Evolutionary conservation across 768 basidiomycete species (phyloP), one percentile per base, ranked within the genome.

Genomic region (Termitomyces sp.): DNA sequence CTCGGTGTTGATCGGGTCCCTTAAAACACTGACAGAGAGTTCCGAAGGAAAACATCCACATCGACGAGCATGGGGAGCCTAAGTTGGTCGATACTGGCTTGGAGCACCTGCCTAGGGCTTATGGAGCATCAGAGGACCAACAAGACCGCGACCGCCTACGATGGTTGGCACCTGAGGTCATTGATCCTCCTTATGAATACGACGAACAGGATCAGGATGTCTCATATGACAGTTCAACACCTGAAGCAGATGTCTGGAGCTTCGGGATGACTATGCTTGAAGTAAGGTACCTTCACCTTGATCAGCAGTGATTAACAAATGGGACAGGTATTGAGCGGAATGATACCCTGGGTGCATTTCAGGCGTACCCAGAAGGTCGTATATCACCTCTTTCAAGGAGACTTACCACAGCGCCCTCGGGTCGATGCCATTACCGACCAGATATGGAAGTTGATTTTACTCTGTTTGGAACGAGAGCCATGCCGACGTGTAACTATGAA

Each of bases 261-360:
- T 68, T 70, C 51, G 67, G 61, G 6, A 67, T 68, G 63, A 65
- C 66, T 3, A 60, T 66, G 33, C 58, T 70, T 11, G 67, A 70
- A 55, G 68, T 70, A 26, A 46, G 53, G 9, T 8, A 20, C 43
- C 22, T 52, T 14, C 20, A 22, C 10, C 9, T 26, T 56, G 5
- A 20, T 52, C 24, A 14, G n/a, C 28, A 14, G 8, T 38, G 3
- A 33, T 33, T 26, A 24, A 30, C 38, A 26, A 2, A 14, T 14
- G 9, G 11, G 2, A 55, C 10, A 62, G 61, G 47, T 62, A 5
- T 46, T 54, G 22, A 54, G 35, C 22, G 55, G 55, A 18, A 14
- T 33, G 14, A 50, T 51, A 14, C 62, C 62, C 4, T 63, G 55
- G 43, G 55, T 36, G 2, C 13, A 57, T 18, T 11, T 43, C 4